Conservation (phyloP, 2,329 filamentous ascomycete genomes). For the Diatrype stigma region DNA sequence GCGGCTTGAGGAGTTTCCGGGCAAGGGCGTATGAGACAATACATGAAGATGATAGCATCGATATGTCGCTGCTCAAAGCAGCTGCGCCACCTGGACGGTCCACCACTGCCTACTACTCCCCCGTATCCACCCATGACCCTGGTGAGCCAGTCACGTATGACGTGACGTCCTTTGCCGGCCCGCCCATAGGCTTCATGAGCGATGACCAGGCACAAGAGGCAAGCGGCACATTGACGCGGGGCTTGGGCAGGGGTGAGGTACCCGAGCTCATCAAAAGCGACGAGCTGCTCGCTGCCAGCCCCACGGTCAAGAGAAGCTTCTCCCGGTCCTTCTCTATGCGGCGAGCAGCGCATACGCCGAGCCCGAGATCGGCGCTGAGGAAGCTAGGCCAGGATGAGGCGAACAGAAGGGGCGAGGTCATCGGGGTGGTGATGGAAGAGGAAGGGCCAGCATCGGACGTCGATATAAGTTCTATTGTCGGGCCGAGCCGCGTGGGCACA, state of each 20-base stretch:
- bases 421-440: constrained; percentile 54
- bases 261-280: constrained; percentile 45
- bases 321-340: constrained; percentile 39
- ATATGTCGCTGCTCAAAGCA: constrained; percentile 25
- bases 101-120: constrained; percentile 27
- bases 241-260: constrained; percentile 50
- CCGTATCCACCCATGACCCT: constrained; percentile 18
- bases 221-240: constrained; percentile 52
- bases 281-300: constrained; percentile 41
- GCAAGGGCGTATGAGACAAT: constrained; percentile 21
- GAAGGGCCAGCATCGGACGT: constrained; percentile 35
- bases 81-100: constrained; percentile 28
- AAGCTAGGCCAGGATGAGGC: constrained; percentile 54
- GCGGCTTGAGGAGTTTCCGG: constrained; percentile 21
- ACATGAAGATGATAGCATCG: constrained; percentile 27
- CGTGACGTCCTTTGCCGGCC: constrained; percentile 40
- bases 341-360: constrained; percentile 18
- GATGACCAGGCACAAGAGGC: constrained; percentile 49
- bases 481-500: constrained; percentile 28
- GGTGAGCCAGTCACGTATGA: constrained; percentile 39
- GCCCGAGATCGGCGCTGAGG: constrained; percentile 37
- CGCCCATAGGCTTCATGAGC: constrained; percentile 39
- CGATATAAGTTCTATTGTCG: constrained; percentile 50
- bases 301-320: constrained; percentile 31
- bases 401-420: constrained; percentile 55